Evolutionary conservation across 2,329 filamentous ascomycete genomes (phyloP), one percentile per base, ranked within the genome.

Genomic region (Blastomyces silverae): DNA sequence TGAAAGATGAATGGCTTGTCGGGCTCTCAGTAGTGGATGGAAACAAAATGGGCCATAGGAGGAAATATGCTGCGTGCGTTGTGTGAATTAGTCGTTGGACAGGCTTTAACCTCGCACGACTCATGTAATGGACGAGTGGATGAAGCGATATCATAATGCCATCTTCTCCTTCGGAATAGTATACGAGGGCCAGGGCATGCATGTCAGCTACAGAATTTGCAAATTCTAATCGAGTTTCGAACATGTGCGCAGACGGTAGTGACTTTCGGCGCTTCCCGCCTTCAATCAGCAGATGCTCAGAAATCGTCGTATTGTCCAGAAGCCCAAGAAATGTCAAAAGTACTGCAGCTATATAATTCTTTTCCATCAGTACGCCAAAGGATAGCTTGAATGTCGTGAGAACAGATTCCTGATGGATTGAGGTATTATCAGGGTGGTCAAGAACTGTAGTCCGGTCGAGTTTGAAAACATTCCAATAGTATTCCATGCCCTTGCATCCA

Each of bases 221-320:
- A 8, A 55, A 55, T 28, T 55, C 52, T 20, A 55, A 55, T 17
- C 52, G 52, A 34, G 52, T 55, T 34, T 55, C 52, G 8, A 55
- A 55, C 52, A 28, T 55, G 0, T 28, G 17, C 15, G 34, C 22
- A 55, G 22, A 34, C 17, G 11, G 15, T 1, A 55, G 52, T 28
- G 52, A 55, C 25, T 55, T 55, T 20, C 52, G 52, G 25, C 52
- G 52, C 25, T 34, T 55, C 17, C 52, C 52, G 17, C 20, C 28
- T 34, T 55, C 52, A 55, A 55, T 6, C 1, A 55, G 7, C 52
- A 55, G 28, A n/a, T 55, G 17, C 10, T 55, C 52, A 20, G 52
- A 55, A 31, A 55, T 55, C 13, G 28, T 55, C 52, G 28, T 55
- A 10, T 55, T 55, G 6, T 55, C 52, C 13, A 55, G 20, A 55